phyloP scores from a whole-genome alignment of 2,329 filamentous ascomycete species.

The Botryotinia narcissicola region DNA sequence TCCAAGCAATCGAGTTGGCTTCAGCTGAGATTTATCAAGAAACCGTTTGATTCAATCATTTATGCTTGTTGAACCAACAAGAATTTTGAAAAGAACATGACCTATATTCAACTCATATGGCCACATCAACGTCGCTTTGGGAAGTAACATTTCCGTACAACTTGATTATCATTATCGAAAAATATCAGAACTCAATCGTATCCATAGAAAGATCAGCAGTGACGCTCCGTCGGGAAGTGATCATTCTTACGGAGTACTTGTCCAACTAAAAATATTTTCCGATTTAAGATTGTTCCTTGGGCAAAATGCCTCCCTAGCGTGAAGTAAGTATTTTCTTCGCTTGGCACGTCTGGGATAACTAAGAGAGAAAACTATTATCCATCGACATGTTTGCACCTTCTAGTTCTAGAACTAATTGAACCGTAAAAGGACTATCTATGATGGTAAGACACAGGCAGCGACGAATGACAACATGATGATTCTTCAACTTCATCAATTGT shows the following conservation, averaged over 20 bases:
- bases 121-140: neutral
- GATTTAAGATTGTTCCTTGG: neutral
- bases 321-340: neutral
- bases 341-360: neutral
- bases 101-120: neutral
- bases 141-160: neutral
- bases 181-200: neutral
- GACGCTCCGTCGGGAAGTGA: neutral
- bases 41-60: neutral
- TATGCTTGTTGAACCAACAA: neutral
- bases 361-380: neutral
- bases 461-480: neutral
- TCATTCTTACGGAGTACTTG: neutral
- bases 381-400: neutral
- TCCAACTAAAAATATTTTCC: neutral
- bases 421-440: neutral
- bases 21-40: neutral
- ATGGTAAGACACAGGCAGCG: neutral
- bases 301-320: neutral
- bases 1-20: neutral
- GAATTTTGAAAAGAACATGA: neutral
- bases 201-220: neutral
- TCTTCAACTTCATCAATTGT: neutral
- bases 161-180: neutral
- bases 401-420: neutral